Evolutionary conservation across 2,329 filamentous ascomycete genomes (phyloP).

Genomic region (Alternaria consortialis): DNA sequence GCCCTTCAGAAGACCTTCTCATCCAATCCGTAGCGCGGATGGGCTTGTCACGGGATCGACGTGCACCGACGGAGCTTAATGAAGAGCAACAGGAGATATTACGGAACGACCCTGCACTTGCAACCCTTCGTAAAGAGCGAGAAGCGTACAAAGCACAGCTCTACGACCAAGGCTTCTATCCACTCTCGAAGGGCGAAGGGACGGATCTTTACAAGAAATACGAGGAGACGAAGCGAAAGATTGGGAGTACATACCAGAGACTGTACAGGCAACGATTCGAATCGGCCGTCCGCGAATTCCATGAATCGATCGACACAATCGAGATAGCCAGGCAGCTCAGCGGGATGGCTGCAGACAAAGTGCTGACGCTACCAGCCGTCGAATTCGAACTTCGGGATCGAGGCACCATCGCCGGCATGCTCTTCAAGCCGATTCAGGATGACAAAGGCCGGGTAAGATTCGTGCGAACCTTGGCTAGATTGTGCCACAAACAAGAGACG

Average conservation of each 20-base stretch:
- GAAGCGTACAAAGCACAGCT: conserved; percentile 19
- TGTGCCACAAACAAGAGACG: conserved; percentile 26
- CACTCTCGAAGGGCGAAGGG: conserved; percentile 15
- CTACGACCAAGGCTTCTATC: conserved; percentile 21
- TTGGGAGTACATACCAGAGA: conserved; percentile 22
- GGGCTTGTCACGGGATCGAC: conserved; percentile 20
- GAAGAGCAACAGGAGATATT: conserved; percentile 21
- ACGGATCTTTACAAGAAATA: conserved; percentile 27
- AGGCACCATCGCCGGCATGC: conserved; percentile 23
- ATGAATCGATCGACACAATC: conserved; percentile 25
- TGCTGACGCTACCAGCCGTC: conserved; percentile 23
- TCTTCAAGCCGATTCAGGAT: conserved; percentile 28
- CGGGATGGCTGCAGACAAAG: conserved; percentile 19
- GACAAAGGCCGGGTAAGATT: conserved; percentile 21
- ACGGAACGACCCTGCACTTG: conserved; percentile 21
- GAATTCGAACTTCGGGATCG: conserved; percentile 28
- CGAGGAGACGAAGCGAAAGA: conserved; percentile 17
- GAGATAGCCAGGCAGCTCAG: conserved; percentile 30
- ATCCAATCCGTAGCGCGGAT: conserved; percentile 27
- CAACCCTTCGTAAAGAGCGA: conserved; percentile 17
- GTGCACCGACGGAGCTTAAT: conserved; percentile 23
- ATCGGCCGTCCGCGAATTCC: conserved; percentile 19
- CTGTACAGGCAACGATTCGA: conserved; percentile 21
- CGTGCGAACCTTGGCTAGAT: conserved; percentile 21
- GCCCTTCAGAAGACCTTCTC: conserved; percentile 20